phyloP scores from a whole-genome alignment of 2,329 filamentous ascomycete genomes.

The Hortaea werneckii region DNA sequence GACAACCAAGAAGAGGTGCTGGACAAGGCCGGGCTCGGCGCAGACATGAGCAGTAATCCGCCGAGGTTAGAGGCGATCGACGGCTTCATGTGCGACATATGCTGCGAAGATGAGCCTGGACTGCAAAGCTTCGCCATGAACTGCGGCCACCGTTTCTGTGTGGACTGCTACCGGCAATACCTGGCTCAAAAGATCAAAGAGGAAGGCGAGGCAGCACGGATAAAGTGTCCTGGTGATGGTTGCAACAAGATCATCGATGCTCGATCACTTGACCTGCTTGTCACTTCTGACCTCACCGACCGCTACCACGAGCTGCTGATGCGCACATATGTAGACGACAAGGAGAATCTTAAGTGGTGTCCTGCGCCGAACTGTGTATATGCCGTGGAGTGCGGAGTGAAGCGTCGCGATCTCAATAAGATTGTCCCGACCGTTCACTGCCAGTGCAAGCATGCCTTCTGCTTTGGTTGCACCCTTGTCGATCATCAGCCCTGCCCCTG shows the following conservation, averaged over 20 bases:
- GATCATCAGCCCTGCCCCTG: conserved; percentile 95
- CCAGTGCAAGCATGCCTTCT: conserved; percentile 76
- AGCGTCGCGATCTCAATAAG: conserved; percentile 73
- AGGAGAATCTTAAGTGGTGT: conserved; percentile 92
- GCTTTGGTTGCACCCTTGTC: conserved; percentile 80
- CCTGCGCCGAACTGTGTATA: conserved; percentile 95
- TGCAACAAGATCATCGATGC: conserved; percentile 89
- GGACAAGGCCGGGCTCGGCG: conserved; percentile 72
- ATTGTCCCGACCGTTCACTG: conserved; percentile 88
- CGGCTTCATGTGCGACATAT: conserved; percentile 88
- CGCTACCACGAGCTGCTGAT: conserved; percentile 79
- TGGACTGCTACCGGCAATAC: conserved; percentile 87
- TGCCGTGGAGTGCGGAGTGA: conserved; percentile 78
- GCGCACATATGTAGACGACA: conserved; percentile 93
- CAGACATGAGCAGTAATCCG: conserved; percentile 44
- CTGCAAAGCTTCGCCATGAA: conserved; percentile 86
- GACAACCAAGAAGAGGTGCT: conserved; percentile 70
- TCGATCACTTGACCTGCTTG: conserved; percentile 70
- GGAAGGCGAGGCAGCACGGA: conserved; percentile 88
- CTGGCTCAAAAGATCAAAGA: conserved; percentile 85
- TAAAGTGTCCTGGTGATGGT: conserved; percentile 80
- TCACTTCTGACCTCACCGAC: conserved; percentile 45
- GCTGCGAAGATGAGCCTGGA: conserved; percentile 74
- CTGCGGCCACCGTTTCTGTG: conserved; percentile 87
- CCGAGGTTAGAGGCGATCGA: conserved; percentile 61